Evolutionary conservation across 2,329 filamentous ascomycete species (phyloP).

Genomic region (Basipetospora chlamydospora): DNA sequence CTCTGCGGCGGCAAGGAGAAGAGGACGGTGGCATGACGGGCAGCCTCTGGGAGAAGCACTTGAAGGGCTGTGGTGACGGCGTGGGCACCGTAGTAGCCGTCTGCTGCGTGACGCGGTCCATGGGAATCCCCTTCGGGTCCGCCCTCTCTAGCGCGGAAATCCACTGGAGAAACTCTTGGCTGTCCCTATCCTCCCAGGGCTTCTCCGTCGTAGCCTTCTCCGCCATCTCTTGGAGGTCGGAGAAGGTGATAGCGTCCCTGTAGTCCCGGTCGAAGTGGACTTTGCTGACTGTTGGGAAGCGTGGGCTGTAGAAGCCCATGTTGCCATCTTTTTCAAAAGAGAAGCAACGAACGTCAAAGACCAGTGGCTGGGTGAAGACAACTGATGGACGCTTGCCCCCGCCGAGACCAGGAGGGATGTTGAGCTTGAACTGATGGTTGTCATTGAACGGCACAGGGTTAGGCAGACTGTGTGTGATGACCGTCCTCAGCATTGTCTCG

Average conservation of each 20-base stretch:
- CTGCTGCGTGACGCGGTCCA: slow-evolving; percentile 30
- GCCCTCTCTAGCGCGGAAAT: slow-evolving; percentile 42
- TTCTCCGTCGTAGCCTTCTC: slow-evolving; percentile 35
- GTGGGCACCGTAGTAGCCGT: slow-evolving; percentile 23
- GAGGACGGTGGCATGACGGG: too few relatives aligned
- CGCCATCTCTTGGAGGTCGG: slow-evolving; percentile 55
- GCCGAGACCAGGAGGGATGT: slow-evolving; percentile 29
- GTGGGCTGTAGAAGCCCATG: slow-evolving; percentile 55
- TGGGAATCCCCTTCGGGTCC: slow-evolving; percentile 27
- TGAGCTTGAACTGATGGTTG: slow-evolving; percentile 28
- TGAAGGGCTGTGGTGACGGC: slow-evolving; percentile 14
- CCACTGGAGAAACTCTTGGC: slow-evolving; percentile 48
- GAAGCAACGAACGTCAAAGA: slow-evolving; percentile 70
- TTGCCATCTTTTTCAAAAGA: slow-evolving; percentile 61
- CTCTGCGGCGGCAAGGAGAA: neutral
- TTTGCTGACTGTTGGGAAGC: slow-evolving; percentile 65
- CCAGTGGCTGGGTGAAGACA: slow-evolving; percentile 54
- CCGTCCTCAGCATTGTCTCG: slow-evolving; percentile 30
- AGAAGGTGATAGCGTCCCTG: slow-evolving; percentile 52
- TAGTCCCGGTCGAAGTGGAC: slow-evolving; percentile 63
- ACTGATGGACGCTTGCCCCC: slow-evolving; percentile 27
- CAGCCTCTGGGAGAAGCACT: neutral
- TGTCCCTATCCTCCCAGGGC: slow-evolving; percentile 29
- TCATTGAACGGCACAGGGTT: slow-evolving; percentile 21
- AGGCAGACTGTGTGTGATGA: slow-evolving; percentile 34